These are phyloP conservation scores for Oehlia diaphana DNA, from an alignment of 192 early-diverging fungal species.

Conservation along the genomic window DNA sequence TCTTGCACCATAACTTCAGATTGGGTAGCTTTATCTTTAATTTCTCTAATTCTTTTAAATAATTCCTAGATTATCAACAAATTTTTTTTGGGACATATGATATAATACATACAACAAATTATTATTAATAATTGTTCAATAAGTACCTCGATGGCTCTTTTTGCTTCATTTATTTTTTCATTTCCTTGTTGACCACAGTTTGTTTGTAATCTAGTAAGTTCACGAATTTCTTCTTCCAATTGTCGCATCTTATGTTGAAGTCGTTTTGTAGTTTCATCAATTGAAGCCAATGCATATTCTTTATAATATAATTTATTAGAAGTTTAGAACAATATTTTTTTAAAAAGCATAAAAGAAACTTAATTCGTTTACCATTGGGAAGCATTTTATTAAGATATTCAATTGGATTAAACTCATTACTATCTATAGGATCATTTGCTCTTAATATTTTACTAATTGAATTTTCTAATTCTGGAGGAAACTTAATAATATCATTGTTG, in stretches of 20 bases:
- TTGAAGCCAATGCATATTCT: slow-evolving; percentile 65
- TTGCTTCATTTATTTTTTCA: slow-evolving; percentile 69
- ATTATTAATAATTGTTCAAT: not conserved
- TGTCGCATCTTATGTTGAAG: slow-evolving; percentile 58
- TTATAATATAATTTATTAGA: not conserved
- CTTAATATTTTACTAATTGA: slow-evolving; percentile 56
- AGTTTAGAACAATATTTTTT: not conserved
- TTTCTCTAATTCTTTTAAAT: slow-evolving; percentile 77
- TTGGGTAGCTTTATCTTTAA: slow-evolving; percentile 79
- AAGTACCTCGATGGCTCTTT: slow-evolving; percentile 72
- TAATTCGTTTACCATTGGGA: slow-evolving; percentile 58
- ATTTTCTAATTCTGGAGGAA: slow-evolving; percentile 59
- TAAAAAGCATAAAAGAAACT: not conserved
- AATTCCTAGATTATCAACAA: slow-evolving; percentile 55
- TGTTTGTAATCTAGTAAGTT: slow-evolving; percentile 72
- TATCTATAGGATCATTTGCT: slow-evolving; percentile 65
- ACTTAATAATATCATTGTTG: slow-evolving; percentile 28
- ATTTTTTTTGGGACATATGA: too few relatives aligned
- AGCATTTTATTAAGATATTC: slow-evolving; percentile 82
- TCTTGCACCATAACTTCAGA: slow-evolving; percentile 90
- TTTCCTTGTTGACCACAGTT: slow-evolving; percentile 58
- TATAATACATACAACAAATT: not conserved
- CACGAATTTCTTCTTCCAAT: slow-evolving; percentile 66
- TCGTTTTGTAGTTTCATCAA: slow-evolving; percentile 67
- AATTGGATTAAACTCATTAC: slow-evolving; percentile 67